A percentile compares a stretch with the other conserved stretches of the same genome.
These are phyloP conservation scores for Mychonastes homosphaera DNA, from an alignment of 139 green algal species.

Conservation along the genomic window DNA sequence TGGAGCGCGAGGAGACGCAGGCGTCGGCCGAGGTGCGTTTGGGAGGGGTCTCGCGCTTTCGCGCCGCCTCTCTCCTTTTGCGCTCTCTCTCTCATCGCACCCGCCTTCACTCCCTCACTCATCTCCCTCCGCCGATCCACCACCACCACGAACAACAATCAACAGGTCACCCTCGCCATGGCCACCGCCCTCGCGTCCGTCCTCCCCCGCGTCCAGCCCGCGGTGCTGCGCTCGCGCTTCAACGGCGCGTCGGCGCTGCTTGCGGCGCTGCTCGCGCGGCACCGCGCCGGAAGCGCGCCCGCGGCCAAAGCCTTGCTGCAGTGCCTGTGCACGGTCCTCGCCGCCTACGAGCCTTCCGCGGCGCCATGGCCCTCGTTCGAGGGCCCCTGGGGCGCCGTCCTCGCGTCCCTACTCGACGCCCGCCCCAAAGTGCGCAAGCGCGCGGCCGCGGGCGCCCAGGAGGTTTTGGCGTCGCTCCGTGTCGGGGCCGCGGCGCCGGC, in stretches of 20 bases:
- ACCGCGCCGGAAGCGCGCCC: slow-evolving; percentile 3
- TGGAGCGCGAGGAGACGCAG: slow-evolving; percentile 49
- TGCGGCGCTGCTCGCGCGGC: slow-evolving; percentile 3
- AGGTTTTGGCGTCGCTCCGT: slow-evolving; percentile 13
- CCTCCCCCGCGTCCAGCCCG: slow-evolving; percentile 41
- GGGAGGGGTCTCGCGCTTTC: neutral
- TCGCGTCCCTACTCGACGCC: slow-evolving; percentile 36
- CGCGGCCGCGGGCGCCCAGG: slow-evolving; percentile 21
- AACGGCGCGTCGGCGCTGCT: slow-evolving; percentile 29
- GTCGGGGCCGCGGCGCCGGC: neutral
- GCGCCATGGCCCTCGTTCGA: slow-evolving; percentile 27
- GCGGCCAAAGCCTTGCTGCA: slow-evolving; percentile 38
- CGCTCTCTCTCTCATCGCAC: too few species aligned
- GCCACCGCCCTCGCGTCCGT: slow-evolving; percentile 43
- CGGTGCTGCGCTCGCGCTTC: slow-evolving; percentile 51
- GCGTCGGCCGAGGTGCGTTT: slow-evolving; percentile 26
- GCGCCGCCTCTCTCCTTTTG: too few species aligned
- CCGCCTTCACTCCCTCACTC: neutral
- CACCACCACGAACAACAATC: too few species aligned
- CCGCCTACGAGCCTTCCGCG: slow-evolving; percentile 32
- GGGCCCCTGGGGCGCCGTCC: slow-evolving; percentile 22
- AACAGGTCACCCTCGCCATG: slow-evolving; percentile 55
- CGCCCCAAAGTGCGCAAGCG: slow-evolving; percentile 57
- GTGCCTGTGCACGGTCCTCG: slow-evolving; percentile 46
- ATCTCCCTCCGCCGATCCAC: too few species aligned